A percentile compares a stretch with the other conserved stretches of the same genome.
Evolutionary conservation across 2,329 filamentous ascomycete genomes (phyloP).

Genomic region (Cladosporium sp.): DNA sequence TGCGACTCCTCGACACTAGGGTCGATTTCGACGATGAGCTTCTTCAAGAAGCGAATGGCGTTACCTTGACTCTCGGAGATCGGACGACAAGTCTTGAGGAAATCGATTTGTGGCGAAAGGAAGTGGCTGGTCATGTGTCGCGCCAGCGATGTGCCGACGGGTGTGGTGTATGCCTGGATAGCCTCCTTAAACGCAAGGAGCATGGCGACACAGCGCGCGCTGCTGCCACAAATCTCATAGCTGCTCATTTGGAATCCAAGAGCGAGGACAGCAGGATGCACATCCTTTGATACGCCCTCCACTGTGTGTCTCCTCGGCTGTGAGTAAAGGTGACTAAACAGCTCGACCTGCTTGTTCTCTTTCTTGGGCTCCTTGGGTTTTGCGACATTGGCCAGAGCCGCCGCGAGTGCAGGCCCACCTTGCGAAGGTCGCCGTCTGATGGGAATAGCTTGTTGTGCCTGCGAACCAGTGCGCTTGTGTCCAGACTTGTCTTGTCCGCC

Average conservation of each 20-base stretch:
- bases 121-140: conserved; percentile 89
- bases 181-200: conserved; percentile 89
- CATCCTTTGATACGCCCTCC: conserved; percentile 64
- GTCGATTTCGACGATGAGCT: conserved; percentile 86
- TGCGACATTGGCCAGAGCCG: conserved; percentile 13
- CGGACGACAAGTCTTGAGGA: conserved; percentile 88
- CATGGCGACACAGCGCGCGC: conserved; percentile 82
- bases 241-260: conserved; percentile 87
- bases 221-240: conserved; percentile 87
- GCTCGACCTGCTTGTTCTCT: conserved; percentile 63
- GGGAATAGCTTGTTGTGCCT: conserved; percentile 21
- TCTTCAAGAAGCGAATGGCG: conserved; percentile 90
- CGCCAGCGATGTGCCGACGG: conserved; percentile 77
- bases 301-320: conserved; percentile 68
- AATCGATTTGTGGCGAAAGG: conserved; percentile 92
- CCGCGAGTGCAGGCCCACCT: conserved; percentile 24
- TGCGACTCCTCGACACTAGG: conserved; percentile 78
- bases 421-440: conserved; percentile 24
- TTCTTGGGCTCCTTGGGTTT: conserved; percentile 49
- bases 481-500: conserved; percentile 25
- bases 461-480: conserved; percentile 24
- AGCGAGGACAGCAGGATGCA: conserved; percentile 81
- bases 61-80: conserved; percentile 98
- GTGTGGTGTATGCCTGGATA: conserved; percentile 89
- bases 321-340: conserved; percentile 71